Evolutionary conservation across 208 protist species (phyloP), one percentile per base, ranked within the genome.

Genomic region (Trypanosoma melophagium): DNA sequence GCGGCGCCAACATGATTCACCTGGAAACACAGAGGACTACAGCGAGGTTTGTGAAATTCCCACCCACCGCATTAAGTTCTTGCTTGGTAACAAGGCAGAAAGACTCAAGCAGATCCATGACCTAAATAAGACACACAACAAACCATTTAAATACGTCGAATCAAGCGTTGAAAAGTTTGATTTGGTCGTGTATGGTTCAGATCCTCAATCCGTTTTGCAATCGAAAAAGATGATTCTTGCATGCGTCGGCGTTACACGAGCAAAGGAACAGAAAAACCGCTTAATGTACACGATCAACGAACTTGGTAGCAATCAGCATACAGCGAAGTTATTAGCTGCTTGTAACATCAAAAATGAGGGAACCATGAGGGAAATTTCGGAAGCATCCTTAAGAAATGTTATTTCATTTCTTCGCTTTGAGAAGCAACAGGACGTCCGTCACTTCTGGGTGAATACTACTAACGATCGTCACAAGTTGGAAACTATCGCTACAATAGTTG

Each of bases 231-330:
- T 83, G 76, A 69, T 93, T 56, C 61, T 84, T 50, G 52, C 63
- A 45, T 74, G 52, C 8, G 80, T 86, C 41, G 87, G 86, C 47
- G 79, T 92, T 51, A 85, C 66, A 60, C 77, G 79, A 21, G 78
- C 88, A 72, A 76, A 86, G 68, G 76, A 94, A 59, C 79, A 89
- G 69, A 81, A 87, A 68, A 67, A 85, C 40, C 87, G 91, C 58
- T 86, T 92, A 66, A 71, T 87, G 82, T 93, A 96, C 66, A 81
- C 84, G 22, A 79, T 83, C 19, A 94, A 93, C 67, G 91, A 96
- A 74, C 74, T 94, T n/a, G 77, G 80, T 44, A 76, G 71, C 47
- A 91, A 96, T 76, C 79, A 72, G n/a, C 78, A 67, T 63, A 77
- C 91, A 40, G 86, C 76, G 13, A 74, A 79, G 47, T 61, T 87